Percentiles rank a stretch among this genome's conserved stretches.
Conservation (phyloP, 345 rosid species). For the Sapria himalayana region DNA sequence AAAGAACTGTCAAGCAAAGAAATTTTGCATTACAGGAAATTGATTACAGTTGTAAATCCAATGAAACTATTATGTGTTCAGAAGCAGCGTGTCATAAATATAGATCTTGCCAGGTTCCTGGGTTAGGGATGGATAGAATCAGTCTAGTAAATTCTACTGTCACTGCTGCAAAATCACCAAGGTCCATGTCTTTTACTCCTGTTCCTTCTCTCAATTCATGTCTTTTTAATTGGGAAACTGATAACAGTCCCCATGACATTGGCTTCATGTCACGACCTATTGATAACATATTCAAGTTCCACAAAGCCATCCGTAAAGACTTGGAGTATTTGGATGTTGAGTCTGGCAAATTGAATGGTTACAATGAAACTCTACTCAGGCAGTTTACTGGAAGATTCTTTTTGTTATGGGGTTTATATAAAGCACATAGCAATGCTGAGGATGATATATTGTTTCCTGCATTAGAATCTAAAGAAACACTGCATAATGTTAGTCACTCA, state of each 20-base stretch:
- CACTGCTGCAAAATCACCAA: conserved; percentile 28
- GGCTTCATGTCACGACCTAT: conserved; percentile 23
- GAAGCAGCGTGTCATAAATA: conserved; percentile 13
- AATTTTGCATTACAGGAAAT: conserved; percentile 10
- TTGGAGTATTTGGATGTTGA: conserved; percentile 43
- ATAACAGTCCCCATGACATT: conserved; percentile 15
- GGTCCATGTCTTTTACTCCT: conserved; percentile 25
- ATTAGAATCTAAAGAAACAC: conserved; percentile 37
- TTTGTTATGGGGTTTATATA: conserved; percentile 35
- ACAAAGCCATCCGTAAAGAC: conserved; percentile 42
- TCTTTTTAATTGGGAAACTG: conserved; percentile 41
- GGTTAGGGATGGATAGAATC: conserved; percentile 24
- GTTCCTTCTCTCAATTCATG: conserved; percentile 42
- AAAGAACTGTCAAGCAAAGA: conserved; percentile 17
- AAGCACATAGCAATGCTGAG: conserved; percentile 49
- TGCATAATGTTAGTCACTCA: conserved; percentile 44
- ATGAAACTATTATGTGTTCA: conserved; percentile 6
- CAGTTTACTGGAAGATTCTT: conserved; percentile 44
- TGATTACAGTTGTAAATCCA: conserved; percentile 8
- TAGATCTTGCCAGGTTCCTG: conserved; percentile 35
- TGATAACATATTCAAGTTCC: conserved; percentile 44
- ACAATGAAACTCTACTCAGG: conserved; percentile 27
- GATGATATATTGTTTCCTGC: conserved; percentile 53
- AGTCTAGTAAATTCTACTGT: conserved; percentile 29
- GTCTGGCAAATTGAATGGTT: conserved; percentile 33